Evolutionary conservation across 179 eudicot species (phyloP).

Genomic region (Beta corolliflora): DNA sequence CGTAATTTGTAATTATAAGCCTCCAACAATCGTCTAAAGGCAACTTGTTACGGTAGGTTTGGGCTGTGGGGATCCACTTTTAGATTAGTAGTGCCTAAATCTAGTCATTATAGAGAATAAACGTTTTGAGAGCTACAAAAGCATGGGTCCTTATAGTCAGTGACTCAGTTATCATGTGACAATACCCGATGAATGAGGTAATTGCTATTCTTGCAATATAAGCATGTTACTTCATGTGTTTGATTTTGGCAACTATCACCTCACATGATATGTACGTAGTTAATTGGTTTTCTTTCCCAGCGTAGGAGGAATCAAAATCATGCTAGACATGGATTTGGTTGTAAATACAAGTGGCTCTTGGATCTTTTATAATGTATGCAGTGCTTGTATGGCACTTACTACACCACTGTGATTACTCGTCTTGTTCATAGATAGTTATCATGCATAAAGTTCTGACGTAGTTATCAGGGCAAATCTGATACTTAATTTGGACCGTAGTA

Average conservation of each 20-base stretch:
- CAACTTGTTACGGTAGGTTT: neutral
- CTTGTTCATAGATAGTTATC: neutral
- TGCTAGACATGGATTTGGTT: neutral
- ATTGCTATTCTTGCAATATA: neutral
- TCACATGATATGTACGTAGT: slow-evolving; percentile 14
- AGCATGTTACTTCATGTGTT: slow-evolving; percentile 18
- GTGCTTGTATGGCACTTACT: neutral
- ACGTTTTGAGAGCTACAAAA: neutral
- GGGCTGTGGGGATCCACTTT: neutral
- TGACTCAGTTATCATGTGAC: slow-evolving; percentile 10
- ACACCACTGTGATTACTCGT: neutral
- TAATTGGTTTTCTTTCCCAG: neutral
- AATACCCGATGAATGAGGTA: slow-evolving; percentile 1
- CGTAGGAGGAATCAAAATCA: neutral
- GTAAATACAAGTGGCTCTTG: neutral
- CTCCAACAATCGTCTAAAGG: neutral
- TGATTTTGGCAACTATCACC: neutral
- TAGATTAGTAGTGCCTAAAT: neutral
- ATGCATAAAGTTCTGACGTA: neutral
- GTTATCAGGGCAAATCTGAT: neutral
- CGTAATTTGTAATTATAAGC: neutral
- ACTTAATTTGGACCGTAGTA: neutral
- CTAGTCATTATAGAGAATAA: neutral
- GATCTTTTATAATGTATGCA: neutral
- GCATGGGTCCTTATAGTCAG: neutral